A percentile compares a stretch with the other conserved stretches of the same genome.
Evolutionary conservation across 1,284 basidiomycete genomes (phyloP).

Genomic region (Inonotus obliquus): DNA sequence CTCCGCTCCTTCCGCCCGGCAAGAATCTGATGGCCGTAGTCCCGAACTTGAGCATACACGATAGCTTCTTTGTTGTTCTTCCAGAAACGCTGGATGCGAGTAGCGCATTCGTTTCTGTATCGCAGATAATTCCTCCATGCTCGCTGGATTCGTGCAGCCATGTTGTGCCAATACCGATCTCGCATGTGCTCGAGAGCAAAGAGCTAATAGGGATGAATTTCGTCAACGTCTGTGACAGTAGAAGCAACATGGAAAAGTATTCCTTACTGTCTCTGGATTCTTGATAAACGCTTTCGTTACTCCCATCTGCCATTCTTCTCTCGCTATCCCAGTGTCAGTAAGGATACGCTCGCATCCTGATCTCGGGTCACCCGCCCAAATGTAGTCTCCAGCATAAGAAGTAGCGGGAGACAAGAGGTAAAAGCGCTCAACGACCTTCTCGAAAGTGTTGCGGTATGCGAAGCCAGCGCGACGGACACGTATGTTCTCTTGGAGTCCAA

Average conservation of each 20-base stretch:
- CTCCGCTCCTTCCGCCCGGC: conserved; percentile 92
- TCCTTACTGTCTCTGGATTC: conserved; percentile 90
- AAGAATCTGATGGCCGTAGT: conserved; percentile 92
- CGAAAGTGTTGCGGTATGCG: conserved; percentile 95
- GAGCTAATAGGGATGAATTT: conserved; percentile 46
- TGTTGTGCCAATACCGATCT: conserved; percentile 99
- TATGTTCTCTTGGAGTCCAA: conserved; percentile 98
- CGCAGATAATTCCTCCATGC: conserved; percentile 95
- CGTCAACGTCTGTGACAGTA: conserved; percentile 6
- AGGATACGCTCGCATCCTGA: conserved; percentile 93
- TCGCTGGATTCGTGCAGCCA: conserved; percentile 95
- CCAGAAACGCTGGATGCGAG: conserved; percentile 97
- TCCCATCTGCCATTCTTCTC: conserved; percentile 99
- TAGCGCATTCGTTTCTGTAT: conserved; percentile 93
- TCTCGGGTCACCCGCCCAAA: conserved; percentile 87
- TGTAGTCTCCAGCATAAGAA: conserved; percentile 98
- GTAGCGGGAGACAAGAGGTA: conserved; percentile 94
- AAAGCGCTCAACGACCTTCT: conserved; percentile 98
- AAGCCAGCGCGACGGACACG: conserved; percentile 96
- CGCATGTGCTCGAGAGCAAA: conserved; percentile 99
- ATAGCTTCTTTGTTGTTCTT: conserved; percentile 95
- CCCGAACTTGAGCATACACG: conserved; percentile 84
- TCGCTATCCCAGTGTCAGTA: conserved; percentile 91
- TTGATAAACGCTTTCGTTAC: conserved; percentile 99
- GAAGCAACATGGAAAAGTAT: neutral